Conservation (phyloP, 495 filamentous ascomycete genomes). For the Penicillium angulare region DNA sequence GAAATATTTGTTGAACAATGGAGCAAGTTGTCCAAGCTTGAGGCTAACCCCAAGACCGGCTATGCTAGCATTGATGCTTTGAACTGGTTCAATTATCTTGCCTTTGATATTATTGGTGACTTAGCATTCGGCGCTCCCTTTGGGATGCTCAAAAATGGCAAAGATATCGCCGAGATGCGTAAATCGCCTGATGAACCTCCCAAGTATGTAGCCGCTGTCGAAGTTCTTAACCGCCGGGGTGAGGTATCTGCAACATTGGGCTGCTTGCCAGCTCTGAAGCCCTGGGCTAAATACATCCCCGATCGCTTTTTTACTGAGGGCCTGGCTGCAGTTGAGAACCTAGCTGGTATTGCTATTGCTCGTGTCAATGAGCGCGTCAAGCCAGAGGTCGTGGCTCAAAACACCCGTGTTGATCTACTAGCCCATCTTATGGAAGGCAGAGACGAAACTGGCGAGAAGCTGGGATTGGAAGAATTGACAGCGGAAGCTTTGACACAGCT, state of each 20-base stretch:
- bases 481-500: slow-evolving; percentile 87
- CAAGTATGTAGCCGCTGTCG: slow-evolving; percentile 49
- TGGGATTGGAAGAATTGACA: slow-evolving; percentile 78
- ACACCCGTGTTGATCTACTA: slow-evolving; percentile 75
- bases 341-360: slow-evolving; percentile 71
- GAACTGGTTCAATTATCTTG: slow-evolving; percentile 92
- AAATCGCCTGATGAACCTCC: slow-evolving; percentile 40
- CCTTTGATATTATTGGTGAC: slow-evolving; percentile 86
- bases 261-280: slow-evolving; percentile 45
- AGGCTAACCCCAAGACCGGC: slow-evolving; percentile 42
- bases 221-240: slow-evolving; percentile 56
- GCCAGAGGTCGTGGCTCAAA: slow-evolving; percentile 54
- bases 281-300: slow-evolving; percentile 51
- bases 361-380: slow-evolving; percentile 72
- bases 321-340: slow-evolving; percentile 46
- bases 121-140: slow-evolving; percentile 55
- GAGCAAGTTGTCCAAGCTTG: slow-evolving; percentile 53
- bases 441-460: slow-evolving; percentile 72
- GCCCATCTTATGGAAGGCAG: slow-evolving; percentile 82
- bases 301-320: slow-evolving; percentile 53
- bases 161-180: slow-evolving; percentile 61
- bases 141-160: slow-evolving; percentile 51
- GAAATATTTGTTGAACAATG: slow-evolving; percentile 71
- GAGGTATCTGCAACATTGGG: slow-evolving; percentile 53
- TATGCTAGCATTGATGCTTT: slow-evolving; percentile 72